phyloP scores from a whole-genome alignment of 139 green algal genomes.

The Coelastrella sp. region DNA sequence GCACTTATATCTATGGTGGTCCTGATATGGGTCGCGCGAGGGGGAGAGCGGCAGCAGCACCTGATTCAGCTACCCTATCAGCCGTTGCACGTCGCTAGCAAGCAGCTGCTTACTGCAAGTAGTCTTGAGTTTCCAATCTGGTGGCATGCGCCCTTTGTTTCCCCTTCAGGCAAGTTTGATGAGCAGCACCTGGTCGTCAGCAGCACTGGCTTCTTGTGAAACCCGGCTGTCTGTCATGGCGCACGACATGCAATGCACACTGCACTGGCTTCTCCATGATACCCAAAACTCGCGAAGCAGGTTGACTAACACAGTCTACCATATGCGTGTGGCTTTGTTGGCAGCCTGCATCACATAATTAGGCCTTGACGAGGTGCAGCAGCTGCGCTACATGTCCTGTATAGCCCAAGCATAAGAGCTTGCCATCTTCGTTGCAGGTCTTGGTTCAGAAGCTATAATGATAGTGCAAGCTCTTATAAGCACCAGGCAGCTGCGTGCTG shows the following conservation, averaged over 20 bases:
- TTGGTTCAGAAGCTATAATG: constrained; percentile 39
- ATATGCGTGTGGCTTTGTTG: too few relatives aligned
- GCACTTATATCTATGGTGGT: background rate
- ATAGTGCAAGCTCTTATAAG: constrained; percentile 34
- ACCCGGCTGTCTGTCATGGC: background rate
- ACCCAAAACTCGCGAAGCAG: too few relatives aligned
- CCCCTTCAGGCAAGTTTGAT: background rate
- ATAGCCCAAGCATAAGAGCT: background rate
- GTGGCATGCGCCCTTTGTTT: constrained; percentile 43
- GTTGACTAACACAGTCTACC: too few relatives aligned
- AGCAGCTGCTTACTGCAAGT: background rate
- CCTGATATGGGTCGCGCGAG: background rate
- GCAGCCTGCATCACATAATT: too few relatives aligned
- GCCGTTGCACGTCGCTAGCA: background rate
- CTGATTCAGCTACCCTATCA: constrained; percentile 18
- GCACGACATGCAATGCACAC: too few relatives aligned
- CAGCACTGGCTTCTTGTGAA: background rate
- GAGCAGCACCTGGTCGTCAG: background rate
- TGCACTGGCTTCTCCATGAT: too few relatives aligned
- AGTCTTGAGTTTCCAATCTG: constrained; percentile 35
- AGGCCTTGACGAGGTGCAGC: background rate
- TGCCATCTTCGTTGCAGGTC: constrained; percentile 18
- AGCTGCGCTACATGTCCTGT: background rate
- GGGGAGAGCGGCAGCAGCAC: background rate
- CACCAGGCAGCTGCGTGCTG: constrained; percentile 13